Conservation (phyloP, 108 stramenopile species). For the Seminavis robusta region DNA sequence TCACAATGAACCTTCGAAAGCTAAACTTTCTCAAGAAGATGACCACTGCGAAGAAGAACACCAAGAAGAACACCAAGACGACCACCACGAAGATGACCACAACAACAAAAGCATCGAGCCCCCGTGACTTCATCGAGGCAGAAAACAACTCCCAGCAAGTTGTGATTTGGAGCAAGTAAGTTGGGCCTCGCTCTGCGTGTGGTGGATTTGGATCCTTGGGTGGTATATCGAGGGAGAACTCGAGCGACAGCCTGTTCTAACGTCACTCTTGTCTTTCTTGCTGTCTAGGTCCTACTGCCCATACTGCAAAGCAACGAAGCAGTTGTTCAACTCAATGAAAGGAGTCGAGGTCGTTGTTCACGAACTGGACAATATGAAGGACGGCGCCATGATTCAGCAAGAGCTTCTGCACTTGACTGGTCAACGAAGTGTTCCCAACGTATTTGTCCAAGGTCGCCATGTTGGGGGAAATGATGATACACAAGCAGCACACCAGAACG, state of each 20-base stretch:
- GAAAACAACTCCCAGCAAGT: conserved; percentile 1
- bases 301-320: conserved; percentile 65
- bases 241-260: not conserved
- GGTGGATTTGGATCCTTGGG: not conserved
- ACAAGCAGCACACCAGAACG: conserved; percentile 36
- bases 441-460: conserved; percentile 69
- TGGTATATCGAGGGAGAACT: not conserved
- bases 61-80: too few relatives aligned
- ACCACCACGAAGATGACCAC: too few relatives aligned
- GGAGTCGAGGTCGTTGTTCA: conserved; percentile 34
- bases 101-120: too few relatives aligned
- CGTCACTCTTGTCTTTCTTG: conserved; percentile 3
- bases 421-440: conserved; percentile 67
- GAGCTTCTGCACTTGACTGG: conserved; percentile 34
- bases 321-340: conserved; percentile 43
- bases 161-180: not conserved
- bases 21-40: too few relatives aligned
- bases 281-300: conserved; percentile 77
- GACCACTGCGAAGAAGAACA: too few relatives aligned
- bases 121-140: conserved; percentile 3
- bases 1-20: too few relatives aligned
- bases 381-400: conserved; percentile 52
- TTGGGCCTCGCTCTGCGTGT: not conserved
- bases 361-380: conserved; percentile 57
- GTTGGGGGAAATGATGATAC: conserved; percentile 68